Percentiles rank a stretch among this genome's conserved stretches.
phyloP scores from a whole-genome alignment of 192 early-diverging fungal species.

The Coemansia sp. region DNA sequence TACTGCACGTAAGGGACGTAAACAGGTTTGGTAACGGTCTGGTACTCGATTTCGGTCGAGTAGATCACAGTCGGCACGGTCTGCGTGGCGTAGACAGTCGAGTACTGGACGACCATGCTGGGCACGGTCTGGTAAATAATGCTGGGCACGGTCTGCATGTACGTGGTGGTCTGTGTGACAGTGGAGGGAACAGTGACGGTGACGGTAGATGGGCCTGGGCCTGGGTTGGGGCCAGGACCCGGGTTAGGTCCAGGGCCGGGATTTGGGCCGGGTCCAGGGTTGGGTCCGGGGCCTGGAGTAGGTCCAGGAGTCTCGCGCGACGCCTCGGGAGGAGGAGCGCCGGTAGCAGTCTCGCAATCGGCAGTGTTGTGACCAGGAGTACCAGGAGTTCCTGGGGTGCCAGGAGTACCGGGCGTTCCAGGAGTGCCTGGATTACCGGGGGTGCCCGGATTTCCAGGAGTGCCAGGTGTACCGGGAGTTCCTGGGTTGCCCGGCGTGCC shows the following conservation, averaged over 20 bases:
- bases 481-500: background rate
- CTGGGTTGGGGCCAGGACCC: background rate
- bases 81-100: conserved; percentile 24
- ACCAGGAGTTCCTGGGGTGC: background rate
- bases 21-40: conserved; percentile 42
- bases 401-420: background rate
- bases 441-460: background rate
- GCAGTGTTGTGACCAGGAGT: conserved; percentile 2
- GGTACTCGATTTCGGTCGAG: conserved; percentile 45
- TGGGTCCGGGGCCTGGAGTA: conserved; percentile 4
- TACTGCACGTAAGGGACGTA: conserved; percentile 52
- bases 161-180: conserved; percentile 23
- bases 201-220: background rate
- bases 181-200: conserved; percentile 34
- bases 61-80: conserved; percentile 23
- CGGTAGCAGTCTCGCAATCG: conserved; percentile 3
- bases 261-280: background rate
- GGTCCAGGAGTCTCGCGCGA: conserved; percentile 2
- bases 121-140: conserved; percentile 34
- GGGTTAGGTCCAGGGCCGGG: background rate
- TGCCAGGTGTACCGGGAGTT: background rate
- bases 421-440: background rate
- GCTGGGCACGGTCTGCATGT: conserved; percentile 39
- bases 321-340: background rate
- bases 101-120: conserved; percentile 24